Evolutionary conservation across 495 filamentous ascomycete genomes (phyloP).

Genomic region (Neurospora sp.): DNA sequence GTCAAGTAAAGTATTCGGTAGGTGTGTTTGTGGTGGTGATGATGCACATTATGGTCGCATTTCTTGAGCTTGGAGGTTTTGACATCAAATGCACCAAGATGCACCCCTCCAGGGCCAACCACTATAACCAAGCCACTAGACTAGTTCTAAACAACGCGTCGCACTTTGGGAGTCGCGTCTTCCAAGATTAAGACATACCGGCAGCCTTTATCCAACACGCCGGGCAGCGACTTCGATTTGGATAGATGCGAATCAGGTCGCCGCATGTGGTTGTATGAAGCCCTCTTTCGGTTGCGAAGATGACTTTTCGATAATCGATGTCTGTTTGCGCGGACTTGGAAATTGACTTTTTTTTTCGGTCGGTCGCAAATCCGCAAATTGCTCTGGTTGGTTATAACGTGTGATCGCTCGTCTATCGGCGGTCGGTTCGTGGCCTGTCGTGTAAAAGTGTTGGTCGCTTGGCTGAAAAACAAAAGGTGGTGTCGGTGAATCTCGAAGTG

Average conservation of each 20-base stretch:
- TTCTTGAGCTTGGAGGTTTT: neutral
- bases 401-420: slow-evolving; percentile 18
- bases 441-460: slow-evolving; percentile 17
- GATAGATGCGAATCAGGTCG: neutral
- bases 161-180: neutral
- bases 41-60: neutral
- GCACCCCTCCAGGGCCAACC: neutral
- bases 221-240: neutral
- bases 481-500: neutral
- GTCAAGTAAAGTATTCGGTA: slow-evolving; percentile 7
- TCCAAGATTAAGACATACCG: slow-evolving; percentile 10
- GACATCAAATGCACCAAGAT: neutral
- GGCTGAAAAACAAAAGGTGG: neutral
- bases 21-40: neutral
- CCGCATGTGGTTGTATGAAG: slow-evolving; percentile 2
- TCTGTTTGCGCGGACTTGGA: neutral
- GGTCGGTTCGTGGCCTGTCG: slow-evolving; percentile 24
- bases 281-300: neutral
- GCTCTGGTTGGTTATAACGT: slow-evolving; percentile 1
- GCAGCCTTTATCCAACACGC: slow-evolving; percentile 16
- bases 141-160: neutral
- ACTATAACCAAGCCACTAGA: neutral
- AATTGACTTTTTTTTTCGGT: neutral
- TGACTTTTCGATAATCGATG: neutral
- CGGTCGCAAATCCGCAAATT: neutral